Evolutionary conservation across 2,329 filamentous ascomycete species (phyloP), one percentile per base, ranked within the genome.

Genomic region (Colletotrichum godetiae): DNA sequence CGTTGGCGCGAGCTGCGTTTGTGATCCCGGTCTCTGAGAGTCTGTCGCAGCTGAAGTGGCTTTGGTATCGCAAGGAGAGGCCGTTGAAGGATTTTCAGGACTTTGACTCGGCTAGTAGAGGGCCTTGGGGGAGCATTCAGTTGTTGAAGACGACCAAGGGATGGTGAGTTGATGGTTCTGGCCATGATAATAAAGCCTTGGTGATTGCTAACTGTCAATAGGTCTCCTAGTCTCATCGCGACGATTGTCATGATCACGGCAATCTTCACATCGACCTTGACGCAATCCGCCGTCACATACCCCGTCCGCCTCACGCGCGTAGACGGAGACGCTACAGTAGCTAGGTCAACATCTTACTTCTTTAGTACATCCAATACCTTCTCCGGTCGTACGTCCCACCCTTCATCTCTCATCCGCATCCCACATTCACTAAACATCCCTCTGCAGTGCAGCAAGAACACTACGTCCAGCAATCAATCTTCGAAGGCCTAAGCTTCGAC

Each of bases 21-120:
- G 63, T 79, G 15, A 71, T 78, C 7, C 76, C 79, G 10, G 74
- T 80, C 1, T 74, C 75, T 3, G 77, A 79, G 58, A 77, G 76
- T 15, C 49, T 81, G 2, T 76, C 76, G 2, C 78, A 79, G 53
- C 70, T 78, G 12, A 78, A 78, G 58, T 79, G 78, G 77, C 72
- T 76, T 24, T 78, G 77, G 77, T 78, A 76, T 35, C 52, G 57
- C 5, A 63, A 61, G 2, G 61, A 46, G 33, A 70, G 69, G 12
- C 73, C 75, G 1, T 63, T 79, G 7, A 57, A 71, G 2, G 76
- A 79, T 57, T 77, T 78, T 24, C 73, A 77, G 35, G 42, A 75
- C 2, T 77, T 78, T 29, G 78, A 79, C 37, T 71, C 76, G 19
- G 77, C 77, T 1, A 76, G 68, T 8, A 59, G 76, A 12, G 76